These are phyloP conservation scores for Plantago ovata DNA, from an alignment of 257 asterid genomes.

Conservation along the genomic window DNA sequence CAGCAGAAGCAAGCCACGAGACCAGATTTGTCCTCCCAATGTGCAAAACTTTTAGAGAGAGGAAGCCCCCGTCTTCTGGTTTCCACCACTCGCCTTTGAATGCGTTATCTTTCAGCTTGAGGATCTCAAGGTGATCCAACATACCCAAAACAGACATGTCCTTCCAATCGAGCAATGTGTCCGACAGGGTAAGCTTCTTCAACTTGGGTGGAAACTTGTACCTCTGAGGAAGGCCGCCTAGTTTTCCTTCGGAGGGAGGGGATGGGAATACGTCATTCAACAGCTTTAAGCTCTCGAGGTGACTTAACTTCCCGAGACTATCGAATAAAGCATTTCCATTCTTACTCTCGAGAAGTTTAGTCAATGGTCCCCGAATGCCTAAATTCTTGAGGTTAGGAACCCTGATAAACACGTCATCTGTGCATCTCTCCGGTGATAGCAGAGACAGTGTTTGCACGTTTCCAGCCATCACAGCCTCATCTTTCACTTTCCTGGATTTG, in stretches of 20 bases:
- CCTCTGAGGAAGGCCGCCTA: slow-evolving; percentile 20
- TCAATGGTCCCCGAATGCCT: slow-evolving; percentile 28
- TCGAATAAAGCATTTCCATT: slow-evolving; percentile 16
- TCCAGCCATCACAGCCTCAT: not conserved
- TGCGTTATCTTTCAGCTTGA: slow-evolving; percentile 31
- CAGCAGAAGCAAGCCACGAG: slow-evolving; percentile 28
- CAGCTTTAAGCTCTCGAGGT: slow-evolving; percentile 29
- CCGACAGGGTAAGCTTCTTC: no score
- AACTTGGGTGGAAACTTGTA: no score
- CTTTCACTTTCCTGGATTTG: not conserved
- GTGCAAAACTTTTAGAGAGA: slow-evolving; percentile 26
- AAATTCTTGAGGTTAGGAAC: slow-evolving; percentile 30
- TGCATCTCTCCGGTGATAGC: slow-evolving; percentile 26
- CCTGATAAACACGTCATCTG: slow-evolving; percentile 26
- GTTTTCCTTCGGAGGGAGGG: slow-evolving; percentile 19
- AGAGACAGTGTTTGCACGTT: slow-evolving; percentile 7
- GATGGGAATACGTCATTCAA: slow-evolving; percentile 27
- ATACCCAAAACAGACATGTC: no score
- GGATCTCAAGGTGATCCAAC: slow-evolving; percentile 25
- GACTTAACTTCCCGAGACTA: slow-evolving; percentile 25
- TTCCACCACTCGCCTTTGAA: slow-evolving; percentile 35
- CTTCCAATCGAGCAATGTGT: no score
- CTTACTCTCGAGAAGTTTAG: slow-evolving; percentile 9
- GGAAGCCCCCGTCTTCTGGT: slow-evolving; percentile 29
- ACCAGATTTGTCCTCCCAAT: slow-evolving; percentile 30